Percentiles rank a stretch among this genome's conserved stretches.
Conservation (phyloP, 108 stramenopile genomes). For the Pseudonitzschia multiseries region DNA sequence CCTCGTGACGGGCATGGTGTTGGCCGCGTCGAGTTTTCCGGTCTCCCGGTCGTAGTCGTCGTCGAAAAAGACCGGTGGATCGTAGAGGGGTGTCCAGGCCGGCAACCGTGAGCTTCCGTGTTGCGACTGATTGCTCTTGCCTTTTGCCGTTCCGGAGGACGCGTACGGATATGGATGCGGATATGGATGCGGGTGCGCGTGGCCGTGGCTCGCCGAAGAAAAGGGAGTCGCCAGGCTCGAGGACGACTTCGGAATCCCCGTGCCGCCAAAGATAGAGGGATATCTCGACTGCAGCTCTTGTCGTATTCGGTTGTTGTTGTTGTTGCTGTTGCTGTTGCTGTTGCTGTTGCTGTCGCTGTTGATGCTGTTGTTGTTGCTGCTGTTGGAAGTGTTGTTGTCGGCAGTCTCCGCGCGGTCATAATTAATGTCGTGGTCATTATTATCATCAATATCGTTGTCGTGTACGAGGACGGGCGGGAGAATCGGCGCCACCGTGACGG, state of each 20-base stretch:
- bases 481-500: slow-evolving; percentile 32
- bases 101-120: slow-evolving; percentile 6
- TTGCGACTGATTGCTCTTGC: slow-evolving; percentile 6
- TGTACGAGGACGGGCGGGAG: slow-evolving; percentile 18
- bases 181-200: background rate
- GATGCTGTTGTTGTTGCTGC: slow-evolving; percentile 1
- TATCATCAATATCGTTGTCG: slow-evolving; percentile 7
- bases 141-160: background rate
- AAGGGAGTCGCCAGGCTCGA: background rate
- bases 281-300: background rate
- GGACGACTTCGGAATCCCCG: slow-evolving; percentile 4
- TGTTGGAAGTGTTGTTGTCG: background rate
- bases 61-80: slow-evolving; percentile 34
- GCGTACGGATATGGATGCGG: too few species aligned
- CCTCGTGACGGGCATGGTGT: slow-evolving; percentile 26
- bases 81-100: slow-evolving; percentile 31
- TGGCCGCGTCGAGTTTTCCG: slow-evolving; percentile 7
- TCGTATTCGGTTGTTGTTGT: background rate
- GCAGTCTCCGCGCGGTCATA: background rate
- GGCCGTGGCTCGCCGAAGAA: background rate
- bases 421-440: background rate
- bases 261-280: slow-evolving; percentile 4
- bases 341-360: background rate
- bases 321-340: background rate
- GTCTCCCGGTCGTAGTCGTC: slow-evolving; percentile 32